Conservation (phyloP, 1,139 yeast genomes). For the Groenewaldozyma auringiensis region DNA sequence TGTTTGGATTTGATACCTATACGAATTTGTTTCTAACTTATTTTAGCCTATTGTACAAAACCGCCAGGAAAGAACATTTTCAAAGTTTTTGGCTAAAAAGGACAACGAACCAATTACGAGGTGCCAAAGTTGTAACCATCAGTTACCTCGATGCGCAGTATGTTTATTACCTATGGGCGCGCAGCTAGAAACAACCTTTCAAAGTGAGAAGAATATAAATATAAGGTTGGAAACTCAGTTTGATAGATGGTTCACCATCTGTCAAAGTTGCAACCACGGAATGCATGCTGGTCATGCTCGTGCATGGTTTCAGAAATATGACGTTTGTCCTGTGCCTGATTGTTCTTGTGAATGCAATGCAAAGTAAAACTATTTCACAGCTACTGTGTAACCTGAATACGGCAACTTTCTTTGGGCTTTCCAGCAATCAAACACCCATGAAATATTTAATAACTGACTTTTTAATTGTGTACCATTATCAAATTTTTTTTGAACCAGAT, state of each 20-base stretch:
- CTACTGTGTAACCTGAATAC: neutral
- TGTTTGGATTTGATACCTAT: neutral
- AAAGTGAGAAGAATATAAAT: slow-evolving; percentile 7
- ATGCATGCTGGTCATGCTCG: slow-evolving; percentile 93
- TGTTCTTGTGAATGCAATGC: slow-evolving; percentile 72
- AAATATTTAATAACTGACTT: slow-evolving; percentile 17
- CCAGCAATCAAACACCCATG: slow-evolving; percentile 27
- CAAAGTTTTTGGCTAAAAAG: too few species aligned
- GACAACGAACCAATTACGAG: slow-evolving; percentile 14
- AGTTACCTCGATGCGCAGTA: slow-evolving; percentile 87
- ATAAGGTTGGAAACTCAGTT: slow-evolving; percentile 19
- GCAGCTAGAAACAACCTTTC: slow-evolving; percentile 39
- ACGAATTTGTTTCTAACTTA: neutral
- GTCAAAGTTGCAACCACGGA: slow-evolving; percentile 87
- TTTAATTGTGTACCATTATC: slow-evolving; percentile 10
- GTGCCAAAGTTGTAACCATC: slow-evolving; percentile 83
- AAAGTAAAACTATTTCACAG: too few species aligned
- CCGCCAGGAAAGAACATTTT: slow-evolving; percentile 5
- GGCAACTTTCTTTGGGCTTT: slow-evolving; percentile 15
- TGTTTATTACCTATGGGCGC: slow-evolving; percentile 79
- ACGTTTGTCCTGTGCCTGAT: slow-evolving; percentile 89
- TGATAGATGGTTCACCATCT: slow-evolving; percentile 69
- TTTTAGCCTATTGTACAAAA: slow-evolving; percentile 2
- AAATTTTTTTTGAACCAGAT: slow-evolving; percentile 9
- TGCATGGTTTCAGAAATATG: slow-evolving; percentile 87